Evolutionary conservation across 306 rosid genomes (phyloP), one percentile per base, ranked within the genome.

Genomic region (Senna siamea): DNA sequence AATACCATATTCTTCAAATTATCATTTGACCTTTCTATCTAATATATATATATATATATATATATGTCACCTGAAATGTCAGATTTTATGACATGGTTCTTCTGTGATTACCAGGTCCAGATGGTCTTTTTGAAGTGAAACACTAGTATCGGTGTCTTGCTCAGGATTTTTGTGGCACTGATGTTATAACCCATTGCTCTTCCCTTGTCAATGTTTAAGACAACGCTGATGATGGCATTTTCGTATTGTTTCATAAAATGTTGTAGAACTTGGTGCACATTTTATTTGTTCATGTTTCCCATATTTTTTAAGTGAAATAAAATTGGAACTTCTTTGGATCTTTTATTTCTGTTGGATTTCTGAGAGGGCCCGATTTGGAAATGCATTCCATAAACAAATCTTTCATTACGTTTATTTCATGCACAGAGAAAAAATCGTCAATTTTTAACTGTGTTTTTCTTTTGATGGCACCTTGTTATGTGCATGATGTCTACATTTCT

Each of bases 51-150:
- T 26, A 26, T 26, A 3, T 1, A 26, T 26, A n/a, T n/a, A n/a
- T n/a, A n/a, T 3, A 26, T 34, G 54, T 47, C 61, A 23, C 50
- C 55, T 76, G 55, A 53, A 56, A 62, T 72, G 43, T 34, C 23
- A n/a, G 19, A 46, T 34, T 63, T 38, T 41, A 38, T 67, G 74
- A 72, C 79, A 68, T 69, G 76, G 44, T n/a, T 63, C 34, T 73
- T 73, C 51, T 38, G 61, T 77, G 76, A 41, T 69, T 22, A 58
- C 22, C 80, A 84, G 87, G 87, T 57, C 87, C 87, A 20, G 85
- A 84, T 65, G 87, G 87, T 50, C 80, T 84, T 37, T 84, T 84
- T 74, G 85, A 84, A 84, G 9, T 0, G 43, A 77, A 84, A 52
- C 81, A 76, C 69, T 84, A 69, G 67, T 12, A 57, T 73, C 22